A percentile compares a stretch with the other conserved stretches of the same genome.
These are phyloP conservation scores for Actinidia polygama DNA, from an alignment of 179 eudicot species.

Conservation along the genomic window DNA sequence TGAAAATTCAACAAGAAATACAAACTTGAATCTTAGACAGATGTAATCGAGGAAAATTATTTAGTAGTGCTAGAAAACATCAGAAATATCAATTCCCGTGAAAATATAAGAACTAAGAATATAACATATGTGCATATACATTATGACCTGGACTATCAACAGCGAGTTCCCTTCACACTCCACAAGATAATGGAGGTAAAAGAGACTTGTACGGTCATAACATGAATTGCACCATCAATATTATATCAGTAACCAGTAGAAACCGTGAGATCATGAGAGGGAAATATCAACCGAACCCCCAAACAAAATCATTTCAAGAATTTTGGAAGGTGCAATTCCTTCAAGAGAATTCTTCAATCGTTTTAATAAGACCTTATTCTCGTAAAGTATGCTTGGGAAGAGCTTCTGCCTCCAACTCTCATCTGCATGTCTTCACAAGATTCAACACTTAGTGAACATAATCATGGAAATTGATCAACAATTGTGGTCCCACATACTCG, in stretches of 20 bases:
- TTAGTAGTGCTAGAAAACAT: neutral
- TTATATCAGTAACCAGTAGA: no score
- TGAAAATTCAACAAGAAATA: neutral
- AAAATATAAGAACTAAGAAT: neutral
- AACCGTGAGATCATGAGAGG: neutral
- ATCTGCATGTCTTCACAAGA: neutral
- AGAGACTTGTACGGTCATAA: neutral
- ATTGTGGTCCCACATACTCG: neutral
- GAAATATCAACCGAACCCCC: neutral
- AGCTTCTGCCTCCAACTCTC: neutral
- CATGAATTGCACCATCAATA: no score
- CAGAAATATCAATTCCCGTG: neutral
- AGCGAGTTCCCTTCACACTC: neutral
- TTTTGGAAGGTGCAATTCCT: neutral
- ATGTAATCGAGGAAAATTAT: neutral
- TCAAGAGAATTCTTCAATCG: neutral
- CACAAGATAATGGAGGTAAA: constrained; percentile 1
- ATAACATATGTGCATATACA: neutral
- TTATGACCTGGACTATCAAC: neutral
- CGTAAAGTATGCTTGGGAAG: neutral
- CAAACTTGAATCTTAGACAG: neutral
- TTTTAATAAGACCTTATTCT: neutral
- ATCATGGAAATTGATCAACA: neutral
- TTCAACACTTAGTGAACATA: neutral
- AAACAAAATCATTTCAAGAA: neutral